These are phyloP conservation scores for Chlorella variabilis DNA, from an alignment of 163 green algal species.

Conservation along the genomic window DNA sequence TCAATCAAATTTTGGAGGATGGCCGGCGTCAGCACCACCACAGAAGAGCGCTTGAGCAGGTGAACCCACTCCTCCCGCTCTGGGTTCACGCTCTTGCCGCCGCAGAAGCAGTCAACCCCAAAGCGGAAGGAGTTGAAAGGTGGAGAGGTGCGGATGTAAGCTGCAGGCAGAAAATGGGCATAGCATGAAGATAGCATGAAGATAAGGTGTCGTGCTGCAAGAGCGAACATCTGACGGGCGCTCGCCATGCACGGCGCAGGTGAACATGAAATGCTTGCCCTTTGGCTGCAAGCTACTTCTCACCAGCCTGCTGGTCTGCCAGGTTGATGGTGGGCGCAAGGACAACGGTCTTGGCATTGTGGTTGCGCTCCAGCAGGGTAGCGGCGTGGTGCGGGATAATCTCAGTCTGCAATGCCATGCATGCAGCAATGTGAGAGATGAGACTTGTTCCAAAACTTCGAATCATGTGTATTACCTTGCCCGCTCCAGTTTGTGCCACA, in stretches of 20 bases:
- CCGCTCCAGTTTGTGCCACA: background rate
- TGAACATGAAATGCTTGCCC: too few species aligned
- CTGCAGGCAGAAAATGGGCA: background rate
- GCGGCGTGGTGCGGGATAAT: background rate
- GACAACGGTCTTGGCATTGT: background rate
- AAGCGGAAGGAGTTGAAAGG: background rate
- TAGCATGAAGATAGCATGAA: too few species aligned
- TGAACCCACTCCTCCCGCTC: background rate
- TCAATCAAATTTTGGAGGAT: too few species aligned
- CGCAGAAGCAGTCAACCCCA: background rate
- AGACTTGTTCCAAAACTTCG: too few species aligned
- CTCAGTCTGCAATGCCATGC: background rate
- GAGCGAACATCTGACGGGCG: too few species aligned
- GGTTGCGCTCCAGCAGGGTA: background rate
- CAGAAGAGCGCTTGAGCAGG: background rate
- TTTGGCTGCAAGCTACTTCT: too few species aligned
- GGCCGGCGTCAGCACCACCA: background rate
- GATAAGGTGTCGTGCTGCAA: too few species aligned
- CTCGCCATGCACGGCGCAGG: too few species aligned
- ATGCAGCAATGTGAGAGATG: too few species aligned
- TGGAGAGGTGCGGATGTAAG: background rate
- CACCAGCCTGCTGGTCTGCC: slow-evolving; percentile 1
- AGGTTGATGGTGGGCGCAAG: background rate
- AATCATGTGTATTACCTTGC: slow-evolving; percentile 13
- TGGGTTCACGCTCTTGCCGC: slow-evolving; percentile 9